A percentile compares a stretch with the other conserved stretches of the same genome.
phyloP scores from a whole-genome alignment of 495 filamentous ascomycete species.

The Trichoderma reesei region DNA sequence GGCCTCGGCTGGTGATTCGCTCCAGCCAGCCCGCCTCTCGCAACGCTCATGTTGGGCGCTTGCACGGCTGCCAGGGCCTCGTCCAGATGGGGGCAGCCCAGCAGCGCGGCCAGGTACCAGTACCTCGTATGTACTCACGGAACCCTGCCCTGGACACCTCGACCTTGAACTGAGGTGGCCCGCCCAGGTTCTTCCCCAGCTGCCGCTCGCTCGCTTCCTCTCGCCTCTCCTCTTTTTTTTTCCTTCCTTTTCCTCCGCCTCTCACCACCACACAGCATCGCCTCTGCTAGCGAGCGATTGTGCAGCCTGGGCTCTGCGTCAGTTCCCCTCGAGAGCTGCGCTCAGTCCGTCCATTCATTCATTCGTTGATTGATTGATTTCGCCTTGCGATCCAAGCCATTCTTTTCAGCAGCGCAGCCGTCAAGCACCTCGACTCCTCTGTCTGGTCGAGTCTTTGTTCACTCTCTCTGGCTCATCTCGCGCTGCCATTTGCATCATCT shows the following conservation, averaged over 20 bases:
- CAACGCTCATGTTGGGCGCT: too few relatives aligned
- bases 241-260: not conserved
- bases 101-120: too few relatives aligned
- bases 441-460: not conserved
- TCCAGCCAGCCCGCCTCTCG: too few relatives aligned
- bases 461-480: not conserved
- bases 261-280: not conserved
- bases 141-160: too few relatives aligned
- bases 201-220: not conserved
- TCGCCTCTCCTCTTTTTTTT: not conserved
- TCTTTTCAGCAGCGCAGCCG: too few relatives aligned
- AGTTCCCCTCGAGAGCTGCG: not conserved
- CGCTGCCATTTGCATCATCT: not conserved
- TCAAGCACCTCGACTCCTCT: too few relatives aligned
- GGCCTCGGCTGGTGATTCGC: too few relatives aligned
- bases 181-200: not conserved
- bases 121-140: too few relatives aligned
- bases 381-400: not conserved
- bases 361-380: not conserved
- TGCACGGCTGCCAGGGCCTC: too few relatives aligned
- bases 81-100: too few relatives aligned
- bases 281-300: not conserved
- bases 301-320: not conserved
- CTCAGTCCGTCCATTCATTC: conserved; percentile 6
- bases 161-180: not conserved